These are phyloP conservation scores for Hepatocystis sp. DNA, from an alignment of 169 alveolate genomes.

Conservation along the genomic window DNA sequence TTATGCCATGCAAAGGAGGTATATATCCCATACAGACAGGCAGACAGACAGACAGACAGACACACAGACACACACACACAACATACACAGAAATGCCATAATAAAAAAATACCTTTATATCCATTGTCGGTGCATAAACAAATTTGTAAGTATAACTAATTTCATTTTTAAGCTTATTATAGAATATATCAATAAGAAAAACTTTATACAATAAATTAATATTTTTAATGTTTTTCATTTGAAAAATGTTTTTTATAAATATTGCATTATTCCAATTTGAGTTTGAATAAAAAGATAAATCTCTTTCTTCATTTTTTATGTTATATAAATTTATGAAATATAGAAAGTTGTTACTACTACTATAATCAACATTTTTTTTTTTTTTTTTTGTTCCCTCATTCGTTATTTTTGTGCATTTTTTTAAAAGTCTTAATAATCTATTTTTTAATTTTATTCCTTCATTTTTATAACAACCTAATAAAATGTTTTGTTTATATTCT, in stretches of 20 bases:
- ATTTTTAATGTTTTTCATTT: slow-evolving; percentile 14
- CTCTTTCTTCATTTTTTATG: slow-evolving; percentile 54
- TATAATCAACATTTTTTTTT: too few relatives aligned
- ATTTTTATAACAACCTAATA: slow-evolving; percentile 14
- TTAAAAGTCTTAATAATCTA: not conserved
- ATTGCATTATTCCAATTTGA: slow-evolving; percentile 30
- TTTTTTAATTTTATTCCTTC: slow-evolving; percentile 45
- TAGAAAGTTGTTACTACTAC: too few relatives aligned
- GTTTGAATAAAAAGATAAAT: slow-evolving; percentile 49
- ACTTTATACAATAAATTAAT: slow-evolving; percentile 9
- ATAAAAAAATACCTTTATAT: slow-evolving; percentile 11
- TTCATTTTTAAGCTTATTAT: not conserved
- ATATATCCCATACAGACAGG: too few relatives aligned
- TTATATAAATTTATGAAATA: slow-evolving; percentile 62
- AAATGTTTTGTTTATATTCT: slow-evolving; percentile 42
- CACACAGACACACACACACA: not conserved
- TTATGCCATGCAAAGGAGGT: too few relatives aligned
- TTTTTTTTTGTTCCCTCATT: too few relatives aligned
- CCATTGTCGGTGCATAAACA: slow-evolving; percentile 25
- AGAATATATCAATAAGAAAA: slow-evolving; percentile 34
- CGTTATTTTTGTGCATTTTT: not conserved
- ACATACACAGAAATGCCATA: not conserved
- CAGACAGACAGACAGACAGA: too few relatives aligned
- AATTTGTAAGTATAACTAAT: slow-evolving; percentile 65
- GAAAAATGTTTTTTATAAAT: slow-evolving; percentile 40